These are phyloP conservation scores for Xylaria longipes DNA, from an alignment of 495 filamentous ascomycete species.

Conservation along the genomic window DNA sequence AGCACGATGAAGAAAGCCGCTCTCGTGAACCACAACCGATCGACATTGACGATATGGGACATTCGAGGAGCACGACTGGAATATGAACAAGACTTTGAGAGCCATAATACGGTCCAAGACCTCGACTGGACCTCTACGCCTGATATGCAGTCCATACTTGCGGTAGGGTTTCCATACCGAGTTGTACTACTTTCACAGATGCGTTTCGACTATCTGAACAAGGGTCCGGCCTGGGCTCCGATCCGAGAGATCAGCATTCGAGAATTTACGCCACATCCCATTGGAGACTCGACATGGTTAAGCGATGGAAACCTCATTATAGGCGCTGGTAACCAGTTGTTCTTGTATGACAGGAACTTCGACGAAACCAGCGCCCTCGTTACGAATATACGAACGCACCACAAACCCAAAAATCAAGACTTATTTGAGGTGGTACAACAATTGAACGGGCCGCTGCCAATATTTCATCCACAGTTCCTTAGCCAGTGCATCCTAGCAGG, in stretches of 20 bases:
- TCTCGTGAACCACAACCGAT: constrained; percentile 73
- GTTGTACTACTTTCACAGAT: constrained; percentile 88
- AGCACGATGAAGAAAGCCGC: constrained; percentile 89
- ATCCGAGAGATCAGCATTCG: constrained; percentile 82
- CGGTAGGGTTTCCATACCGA: constrained; percentile 86
- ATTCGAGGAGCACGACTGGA: constrained; percentile 82
- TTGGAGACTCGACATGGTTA: constrained; percentile 92
- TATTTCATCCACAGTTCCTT: constrained; percentile 93
- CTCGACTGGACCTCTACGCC: constrained; percentile 96
- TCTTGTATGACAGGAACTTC: constrained; percentile 79
- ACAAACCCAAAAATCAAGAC: constrained; percentile 56
- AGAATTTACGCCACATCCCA: constrained; percentile 86
- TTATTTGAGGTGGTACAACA: constrained; percentile 81
- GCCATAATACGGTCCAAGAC: constrained; percentile 78
- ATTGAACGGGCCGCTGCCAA: constrained; percentile 85
- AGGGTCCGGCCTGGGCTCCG: constrained; percentile 87
- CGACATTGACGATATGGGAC: constrained; percentile 92
- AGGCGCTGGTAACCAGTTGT: constrained; percentile 91
- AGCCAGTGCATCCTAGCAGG: constrained; percentile 87
- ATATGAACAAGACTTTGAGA: constrained; percentile 74
- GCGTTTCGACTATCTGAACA: constrained; percentile 90
- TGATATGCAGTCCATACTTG: constrained; percentile 87
- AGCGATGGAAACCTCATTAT: constrained; percentile 83
- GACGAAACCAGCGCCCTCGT: constrained; percentile 68
- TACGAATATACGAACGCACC: constrained; percentile 64